A percentile compares a stretch with the other conserved stretches of the same genome.
Conservation (phyloP, 2,329 filamentous ascomycete genomes). For the Karstenula rhodostoma region DNA sequence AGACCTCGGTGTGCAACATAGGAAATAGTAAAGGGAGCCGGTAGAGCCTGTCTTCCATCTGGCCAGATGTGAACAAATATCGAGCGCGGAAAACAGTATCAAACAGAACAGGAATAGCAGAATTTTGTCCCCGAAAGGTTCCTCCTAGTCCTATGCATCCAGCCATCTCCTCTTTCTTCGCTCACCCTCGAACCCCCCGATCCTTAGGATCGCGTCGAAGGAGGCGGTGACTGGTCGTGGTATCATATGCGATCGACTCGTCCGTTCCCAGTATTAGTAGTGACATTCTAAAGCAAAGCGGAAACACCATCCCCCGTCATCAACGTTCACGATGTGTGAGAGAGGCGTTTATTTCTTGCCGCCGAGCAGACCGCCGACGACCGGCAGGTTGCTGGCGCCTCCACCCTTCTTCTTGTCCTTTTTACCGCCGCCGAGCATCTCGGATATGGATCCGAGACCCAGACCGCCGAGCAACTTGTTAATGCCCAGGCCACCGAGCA, state of each 20-base stretch:
- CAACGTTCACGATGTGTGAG: slow-evolving; percentile 5
- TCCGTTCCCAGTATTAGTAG: background rate
- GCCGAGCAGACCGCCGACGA: slow-evolving; percentile 59
- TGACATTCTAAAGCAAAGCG: slow-evolving; percentile 17
- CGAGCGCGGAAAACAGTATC: slow-evolving; percentile 14
- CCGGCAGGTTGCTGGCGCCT: slow-evolving; percentile 50
- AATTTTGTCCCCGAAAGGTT: slow-evolving; percentile 1
- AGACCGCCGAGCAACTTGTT: slow-evolving; percentile 78
- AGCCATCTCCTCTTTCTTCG: background rate
- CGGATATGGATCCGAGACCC: slow-evolving; percentile 65
- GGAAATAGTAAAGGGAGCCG: slow-evolving; percentile 23
- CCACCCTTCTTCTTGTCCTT: slow-evolving; percentile 60
- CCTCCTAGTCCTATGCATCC: slow-evolving; percentile 13
- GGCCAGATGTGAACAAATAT: slow-evolving; percentile 20
- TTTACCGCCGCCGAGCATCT: slow-evolving; percentile 62
- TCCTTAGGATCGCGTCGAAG: slow-evolving; percentile 30
- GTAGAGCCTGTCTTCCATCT: slow-evolving; percentile 17
- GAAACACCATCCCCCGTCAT: slow-evolving; percentile 20
- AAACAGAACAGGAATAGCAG: background rate
- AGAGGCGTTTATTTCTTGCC: slow-evolving; percentile 36
- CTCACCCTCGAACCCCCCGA: slow-evolving; percentile 43
- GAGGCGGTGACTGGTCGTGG: slow-evolving; percentile 16
- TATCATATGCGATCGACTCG: slow-evolving; percentile 22
- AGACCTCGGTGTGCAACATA: slow-evolving; percentile 22
- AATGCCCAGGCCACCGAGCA: slow-evolving; percentile 79